Evolutionary conservation across 2,329 filamentous ascomycete species (phyloP), one percentile per base, ranked within the genome.

Genomic region (Teratosphaeria zuluensis): DNA sequence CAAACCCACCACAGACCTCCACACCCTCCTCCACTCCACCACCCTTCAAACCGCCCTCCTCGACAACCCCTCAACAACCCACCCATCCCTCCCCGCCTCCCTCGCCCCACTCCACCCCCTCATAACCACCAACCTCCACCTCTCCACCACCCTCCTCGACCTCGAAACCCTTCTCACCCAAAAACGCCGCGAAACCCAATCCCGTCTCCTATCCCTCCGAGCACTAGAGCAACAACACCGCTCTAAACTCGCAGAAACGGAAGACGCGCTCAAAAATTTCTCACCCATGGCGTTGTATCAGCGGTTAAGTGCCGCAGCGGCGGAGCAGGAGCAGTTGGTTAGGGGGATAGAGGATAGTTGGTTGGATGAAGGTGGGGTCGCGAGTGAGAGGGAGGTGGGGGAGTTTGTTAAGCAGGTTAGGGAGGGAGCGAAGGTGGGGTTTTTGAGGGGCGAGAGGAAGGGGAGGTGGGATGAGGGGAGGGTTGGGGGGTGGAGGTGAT

Each of bases 391-490:
- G 69, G 94, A 97, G 75, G 85, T 88, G 30, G 78, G 81, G 1
- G 92, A 97, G 61, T 97, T 94, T 85, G 84, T 96, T 21, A 81
- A 86, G 68, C 78, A 88, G 67, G 88, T 95, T 63, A 81, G 90
- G 65, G 91, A 92, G 66, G 89, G 88, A 9, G 89, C 86, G 70
- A 88, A 88, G 66, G 77, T 88, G 59, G 86, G 87, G 62, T 95
- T 94, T 69, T 78, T 92, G 57, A 81, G 94, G 59, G 85, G 87
- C 69, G 94, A 97, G 77, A 83, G 90, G 64, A 95, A 92, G 74
- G 88, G 91, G 68, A 82, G 94, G 66, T 97, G 94, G 94, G 94
- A 97, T 72, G 92, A 97, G 75, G 91, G 92, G 28, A 81, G 92
- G 65, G 92, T 97, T 35, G 92, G 92, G 11, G 94, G 94, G 0